Base-by-base conservation (phyloP, 441 rosid species). In the Populus hybrid region DNA sequence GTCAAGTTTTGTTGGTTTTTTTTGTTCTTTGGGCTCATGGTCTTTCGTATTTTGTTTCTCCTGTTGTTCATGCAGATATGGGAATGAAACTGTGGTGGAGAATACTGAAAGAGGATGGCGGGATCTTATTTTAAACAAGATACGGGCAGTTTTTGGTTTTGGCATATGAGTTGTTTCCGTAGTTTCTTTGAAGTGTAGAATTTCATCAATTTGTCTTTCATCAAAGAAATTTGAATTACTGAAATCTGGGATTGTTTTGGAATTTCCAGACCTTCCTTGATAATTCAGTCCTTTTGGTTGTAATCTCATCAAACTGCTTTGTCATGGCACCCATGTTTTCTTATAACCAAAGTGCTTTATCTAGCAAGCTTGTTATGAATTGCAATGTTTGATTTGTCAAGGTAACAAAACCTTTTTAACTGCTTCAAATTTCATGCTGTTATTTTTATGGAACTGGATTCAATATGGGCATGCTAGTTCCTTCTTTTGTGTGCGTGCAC, bases 21-120 rank as follows among this genome's bases (percentile, higher is more conserved):
- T 21, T 73, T 36, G 21, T 65, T 59, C 42, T 68, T 65, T 78
- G 28, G 35, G 65, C 28, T 80, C 23, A 45, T 40, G 68, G 64
- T 23, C 28, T 59, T 33, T 64, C 4, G 9, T 68, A 65, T 35
- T 29, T 14, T 71, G 29, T n/a, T 45, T 18, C 7, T 45, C 18
- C 20, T 74, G 72, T 80, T 77, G 45, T 9, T 75, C 59, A 12
- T 86, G 91, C 88, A 95, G 99, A 82, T 94, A 92, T 77, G 99
- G 98, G 59, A 95, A 95, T 84, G 89, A 95, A 0, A 95, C 98
- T 40, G 98, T 95, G 78, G 97, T 83, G 85, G 99, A 95, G 81
- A 95, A 94, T 86, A 95, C 99, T 0, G 97, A 95, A 89, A 89
- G 97, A 84, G 98, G 99, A 79, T 95, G 99, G 99, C 84, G 97